Base-by-base conservation (phyloP, 1,139 yeast genomes). In the Nadsonia starkeyi-henricii region DNA sequence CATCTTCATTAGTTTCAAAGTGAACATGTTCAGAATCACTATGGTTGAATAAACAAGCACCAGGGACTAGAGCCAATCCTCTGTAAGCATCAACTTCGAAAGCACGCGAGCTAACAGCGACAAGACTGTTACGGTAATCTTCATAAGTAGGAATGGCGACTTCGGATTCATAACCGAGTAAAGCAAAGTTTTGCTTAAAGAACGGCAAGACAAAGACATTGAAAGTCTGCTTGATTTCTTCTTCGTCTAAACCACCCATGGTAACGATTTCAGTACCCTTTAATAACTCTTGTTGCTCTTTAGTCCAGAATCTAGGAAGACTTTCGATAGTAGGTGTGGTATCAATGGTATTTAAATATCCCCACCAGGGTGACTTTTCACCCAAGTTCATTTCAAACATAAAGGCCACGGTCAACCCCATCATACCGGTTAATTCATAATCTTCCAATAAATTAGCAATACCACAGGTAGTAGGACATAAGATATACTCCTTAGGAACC, bases 21-120 rank as follows among this genome's bases (percentile, higher is more conserved):
- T 83, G 85, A 5, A 82, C 88, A 57, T 78, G 72, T 43, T 74
- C 69, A 9, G 53, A 69, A 9, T 74, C 73, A 41, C 75, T 67
- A 60, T 86, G 96, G 56, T 88, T 88, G 66, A 88, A 88, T 46
- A 89, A 67, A 62, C 89, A 95, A 0, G 96, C 96, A 17, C 89
- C 89, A 0, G 96, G 96, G 30, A 88, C 95, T 52, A 89, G 67
- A 0, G 84, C 85, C 42, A 82, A 72, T 26, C 80, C 84, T 57
- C 81, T 85, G 61, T 66, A 86, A 45, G 71, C 73, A 61, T 89
- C 96, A 19, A 89, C 78, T 48, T 79, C 80, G 61, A 88, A 86
- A 1, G 89, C 88, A 51, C 95, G 71, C 1, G 94, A 79, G 0
- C 88, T 77, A 15, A 85, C 79, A 3, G 62, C 59, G 17, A 63